These are phyloP conservation scores for Pouteria campechiana DNA, from an alignment of 179 eudicot genomes.

Conservation along the genomic window DNA sequence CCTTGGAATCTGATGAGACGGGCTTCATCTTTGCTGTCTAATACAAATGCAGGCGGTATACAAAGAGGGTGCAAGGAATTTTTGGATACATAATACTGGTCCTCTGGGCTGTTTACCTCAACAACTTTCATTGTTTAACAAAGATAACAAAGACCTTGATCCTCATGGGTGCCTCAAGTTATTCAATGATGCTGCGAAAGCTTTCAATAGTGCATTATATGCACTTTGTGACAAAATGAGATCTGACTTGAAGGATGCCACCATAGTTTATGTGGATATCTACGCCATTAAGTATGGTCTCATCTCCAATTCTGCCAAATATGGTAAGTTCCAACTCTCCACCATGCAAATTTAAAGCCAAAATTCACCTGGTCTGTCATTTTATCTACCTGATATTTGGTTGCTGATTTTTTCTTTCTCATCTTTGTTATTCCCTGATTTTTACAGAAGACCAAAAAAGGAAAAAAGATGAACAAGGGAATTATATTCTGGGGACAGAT, in stretches of 20 bases:
- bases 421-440: too few species aligned
- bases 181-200: slow-evolving; percentile 57
- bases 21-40: too few species aligned
- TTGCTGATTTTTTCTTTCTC: too few species aligned
- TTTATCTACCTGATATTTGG: too few species aligned
- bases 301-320: slow-evolving; percentile 50
- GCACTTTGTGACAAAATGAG: slow-evolving; percentile 40
- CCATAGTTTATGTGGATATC: slow-evolving; percentile 68
- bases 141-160: slow-evolving; percentile 33
- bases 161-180: slow-evolving; percentile 54
- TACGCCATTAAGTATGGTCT: slow-evolving; percentile 79
- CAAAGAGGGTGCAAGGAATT: slow-evolving; percentile 69
- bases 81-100: slow-evolving; percentile 94
- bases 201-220: slow-evolving; percentile 55
- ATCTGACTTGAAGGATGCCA: slow-evolving; percentile 52
- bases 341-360: too few species aligned
- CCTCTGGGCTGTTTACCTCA: slow-evolving; percentile 94
- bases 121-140: slow-evolving; percentile 42
- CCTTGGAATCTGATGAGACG: too few species aligned
- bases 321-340: slow-evolving; percentile 64
- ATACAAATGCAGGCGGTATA: slow-evolving; percentile 44
- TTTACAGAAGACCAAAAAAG: too few species aligned
- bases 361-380: too few species aligned
- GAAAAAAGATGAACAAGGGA: too few species aligned
- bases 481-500: too few species aligned